These are phyloP conservation scores for Hypericum androsaemum DNA, from an alignment of 345 rosid genomes.

Conservation along the genomic window DNA sequence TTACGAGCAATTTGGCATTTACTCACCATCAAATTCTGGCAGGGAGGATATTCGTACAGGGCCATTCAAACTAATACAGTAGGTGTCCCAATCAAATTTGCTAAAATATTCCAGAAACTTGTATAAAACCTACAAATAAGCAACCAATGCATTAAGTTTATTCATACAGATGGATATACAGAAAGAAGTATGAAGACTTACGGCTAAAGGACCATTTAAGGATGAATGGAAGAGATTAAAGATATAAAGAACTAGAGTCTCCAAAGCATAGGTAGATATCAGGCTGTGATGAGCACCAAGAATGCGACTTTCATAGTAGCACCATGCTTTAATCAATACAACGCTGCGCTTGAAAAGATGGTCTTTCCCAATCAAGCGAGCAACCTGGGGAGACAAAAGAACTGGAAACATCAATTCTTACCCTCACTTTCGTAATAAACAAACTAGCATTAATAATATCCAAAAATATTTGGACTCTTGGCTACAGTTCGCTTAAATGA, in stretches of 20 bases:
- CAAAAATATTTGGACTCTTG: no score
- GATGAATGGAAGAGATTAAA: slow-evolving; percentile 66
- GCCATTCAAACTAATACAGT: slow-evolving; percentile 74
- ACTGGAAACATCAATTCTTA: background rate
- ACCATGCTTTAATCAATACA: slow-evolving; percentile 83
- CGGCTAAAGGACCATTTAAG: slow-evolving; percentile 69
- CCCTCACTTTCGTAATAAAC: background rate
- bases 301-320: slow-evolving; percentile 83
- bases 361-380: slow-evolving; percentile 55
- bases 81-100: slow-evolving; percentile 94
- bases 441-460: no score
- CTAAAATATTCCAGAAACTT: slow-evolving; percentile 89
- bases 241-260: slow-evolving; percentile 76
- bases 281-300: slow-evolving; percentile 92
- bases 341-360: slow-evolving; percentile 79
- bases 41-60: slow-evolving; percentile 52
- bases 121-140: slow-evolving; percentile 52
- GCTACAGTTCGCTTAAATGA: no score
- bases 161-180: background rate
- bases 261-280: slow-evolving; percentile 81
- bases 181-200: slow-evolving; percentile 30
- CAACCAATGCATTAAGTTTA: slow-evolving; percentile 11
- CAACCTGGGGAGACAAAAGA: slow-evolving; percentile 36
- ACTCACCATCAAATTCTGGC: slow-evolving; percentile 63
- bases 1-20: background rate